Percentiles rank a stretch among this genome's conserved stretches.
These are phyloP conservation scores for Perilla frutescens DNA, from an alignment of 257 asterid genomes.

Conservation along the genomic window DNA sequence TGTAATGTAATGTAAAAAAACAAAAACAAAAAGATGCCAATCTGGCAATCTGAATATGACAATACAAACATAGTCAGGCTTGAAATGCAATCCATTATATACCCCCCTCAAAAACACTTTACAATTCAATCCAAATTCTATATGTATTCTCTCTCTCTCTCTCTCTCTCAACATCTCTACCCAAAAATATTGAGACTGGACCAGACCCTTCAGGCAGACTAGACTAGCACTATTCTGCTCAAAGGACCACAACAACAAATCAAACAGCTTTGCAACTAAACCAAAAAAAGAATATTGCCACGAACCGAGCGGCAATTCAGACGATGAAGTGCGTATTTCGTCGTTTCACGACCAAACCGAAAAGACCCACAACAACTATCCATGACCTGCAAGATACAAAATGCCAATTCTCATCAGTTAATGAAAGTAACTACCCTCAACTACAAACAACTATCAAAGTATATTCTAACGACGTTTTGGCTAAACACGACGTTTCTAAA, in stretches of 20 bases:
- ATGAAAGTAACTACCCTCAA: too few species aligned
- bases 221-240: conserved; percentile 31
- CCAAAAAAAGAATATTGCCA: conserved; percentile 27
- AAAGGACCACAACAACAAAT: conserved; percentile 34
- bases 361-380: conserved; percentile 31
- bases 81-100: background rate
- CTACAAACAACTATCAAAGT: too few species aligned
- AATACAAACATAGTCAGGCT: background rate
- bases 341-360: conserved; percentile 41
- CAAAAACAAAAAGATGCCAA: background rate
- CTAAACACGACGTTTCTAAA: background rate
- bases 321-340: conserved; percentile 29
- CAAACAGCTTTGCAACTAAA: conserved; percentile 34
- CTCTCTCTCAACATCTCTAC: conserved; percentile 19
- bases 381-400: conserved; percentile 44
- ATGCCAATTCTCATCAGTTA: conserved; percentile 15
- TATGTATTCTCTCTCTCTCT: conserved; percentile 26
- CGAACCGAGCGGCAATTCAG: conserved; percentile 29
- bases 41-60: background rate
- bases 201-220: conserved; percentile 29
- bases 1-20: conserved; percentile 24
- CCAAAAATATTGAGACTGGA: conserved; percentile 33
- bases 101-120: conserved; percentile 29
- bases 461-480: too few species aligned
- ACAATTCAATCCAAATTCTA: conserved; percentile 41